These are phyloP conservation scores for Starmerella tilneyi DNA, from an alignment of 805 yeast species.

Conservation along the genomic window DNA sequence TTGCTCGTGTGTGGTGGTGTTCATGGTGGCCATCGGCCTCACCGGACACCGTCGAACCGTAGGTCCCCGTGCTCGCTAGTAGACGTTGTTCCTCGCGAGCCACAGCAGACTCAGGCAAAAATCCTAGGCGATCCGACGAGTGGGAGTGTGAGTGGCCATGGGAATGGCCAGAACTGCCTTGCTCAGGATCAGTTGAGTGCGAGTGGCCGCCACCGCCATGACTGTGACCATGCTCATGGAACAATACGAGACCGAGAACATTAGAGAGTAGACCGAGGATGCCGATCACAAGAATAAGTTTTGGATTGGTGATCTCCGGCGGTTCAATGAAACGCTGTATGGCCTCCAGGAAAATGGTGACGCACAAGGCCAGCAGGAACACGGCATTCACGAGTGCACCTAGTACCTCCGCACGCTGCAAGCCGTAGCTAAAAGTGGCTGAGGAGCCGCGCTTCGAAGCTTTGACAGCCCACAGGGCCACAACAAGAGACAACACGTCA, in stretches of 20 bases:
- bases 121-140: conserved; percentile 18
- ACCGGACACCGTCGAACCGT: conserved; percentile 19
- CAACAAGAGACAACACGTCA: conserved; percentile 77
- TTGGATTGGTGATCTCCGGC: conserved; percentile 69
- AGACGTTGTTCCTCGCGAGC: conserved; percentile 25
- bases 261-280: conserved; percentile 72
- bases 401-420: conserved; percentile 94
- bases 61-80: conserved; percentile 14
- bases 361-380: conserved; percentile 80
- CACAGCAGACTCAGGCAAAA: conserved; percentile 22
- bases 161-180: conserved; percentile 6
- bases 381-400: conserved; percentile 95
- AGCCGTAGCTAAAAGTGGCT: conserved; percentile 86
- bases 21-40: conserved; percentile 8
- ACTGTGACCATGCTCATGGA: conserved; percentile 55
- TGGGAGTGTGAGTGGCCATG: conserved; percentile 20
- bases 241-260: conserved; percentile 68
- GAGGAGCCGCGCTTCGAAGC: conserved; percentile 80
- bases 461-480: conserved; percentile 93
- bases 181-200: conserved; percentile 29
- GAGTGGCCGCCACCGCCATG: conserved; percentile 39
- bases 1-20: conserved; percentile 30
- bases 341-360: conserved; percentile 87
- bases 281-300: conserved; percentile 73
- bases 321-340: conserved; percentile 79